phyloP scores from a whole-genome alignment of 106 monocot genomes.

The Agapanthus africanus region DNA sequence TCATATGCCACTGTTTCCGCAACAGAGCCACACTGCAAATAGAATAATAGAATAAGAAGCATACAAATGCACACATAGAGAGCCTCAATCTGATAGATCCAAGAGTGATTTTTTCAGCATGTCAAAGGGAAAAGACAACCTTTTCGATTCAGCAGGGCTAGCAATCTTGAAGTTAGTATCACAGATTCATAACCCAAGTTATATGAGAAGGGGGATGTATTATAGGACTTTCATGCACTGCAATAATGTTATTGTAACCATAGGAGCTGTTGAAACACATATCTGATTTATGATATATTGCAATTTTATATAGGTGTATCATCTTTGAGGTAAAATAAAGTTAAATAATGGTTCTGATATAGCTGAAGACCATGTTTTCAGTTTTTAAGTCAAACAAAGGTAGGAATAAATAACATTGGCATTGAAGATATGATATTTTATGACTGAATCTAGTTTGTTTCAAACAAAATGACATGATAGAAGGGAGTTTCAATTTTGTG shows the following conservation, averaged over 20 bases:
- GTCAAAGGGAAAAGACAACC: background rate
- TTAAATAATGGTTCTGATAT: too few relatives aligned
- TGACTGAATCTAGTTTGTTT: too few relatives aligned
- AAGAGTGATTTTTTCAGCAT: too few relatives aligned
- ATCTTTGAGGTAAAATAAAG: too few relatives aligned
- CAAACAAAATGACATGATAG: too few relatives aligned
- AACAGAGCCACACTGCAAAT: constrained; percentile 80
- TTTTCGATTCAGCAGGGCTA: background rate
- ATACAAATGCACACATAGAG: background rate
- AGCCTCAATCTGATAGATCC: background rate
- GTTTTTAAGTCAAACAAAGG: too few relatives aligned
- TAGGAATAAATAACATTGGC: too few relatives aligned
- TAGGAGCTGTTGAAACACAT: background rate
- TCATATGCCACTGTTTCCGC: constrained; percentile 99
- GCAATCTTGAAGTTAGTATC: background rate
- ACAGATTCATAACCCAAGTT: background rate
- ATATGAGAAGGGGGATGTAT: background rate
- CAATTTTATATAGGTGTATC: too few relatives aligned
- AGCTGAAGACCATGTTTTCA: too few relatives aligned
- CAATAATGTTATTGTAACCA: background rate
- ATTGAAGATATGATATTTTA: too few relatives aligned
- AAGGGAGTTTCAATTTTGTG: too few relatives aligned
- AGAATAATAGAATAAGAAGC: background rate
- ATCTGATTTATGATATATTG: too few relatives aligned
- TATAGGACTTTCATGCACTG: background rate